Percentiles rank a stretch among this genome's conserved stretches.
Conservation (phyloP, 1,284 basidiomycete species). For the Stygiomarasmius scandens region DNA sequence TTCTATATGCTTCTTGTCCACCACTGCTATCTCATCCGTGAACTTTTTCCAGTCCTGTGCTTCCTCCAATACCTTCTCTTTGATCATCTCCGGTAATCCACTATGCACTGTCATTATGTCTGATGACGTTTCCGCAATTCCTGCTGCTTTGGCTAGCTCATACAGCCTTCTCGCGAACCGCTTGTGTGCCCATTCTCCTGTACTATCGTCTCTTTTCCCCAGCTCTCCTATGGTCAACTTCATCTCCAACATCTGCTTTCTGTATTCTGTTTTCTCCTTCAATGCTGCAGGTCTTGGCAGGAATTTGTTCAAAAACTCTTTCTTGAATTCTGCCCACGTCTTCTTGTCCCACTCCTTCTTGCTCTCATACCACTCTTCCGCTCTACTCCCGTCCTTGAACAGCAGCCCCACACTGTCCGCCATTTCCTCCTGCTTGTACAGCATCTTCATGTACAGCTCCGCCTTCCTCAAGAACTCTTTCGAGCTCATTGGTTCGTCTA, state of each 20-base stretch:
- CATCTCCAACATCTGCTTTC: neutral
- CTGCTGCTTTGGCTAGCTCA: neutral
- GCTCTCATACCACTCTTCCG: neutral
- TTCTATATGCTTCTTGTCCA: neutral
- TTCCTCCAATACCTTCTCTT: neutral
- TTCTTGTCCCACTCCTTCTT: neutral
- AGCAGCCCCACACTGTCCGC: neutral
- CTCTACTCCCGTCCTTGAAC: conserved; percentile 1
- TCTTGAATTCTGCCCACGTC: conserved; percentile 1
- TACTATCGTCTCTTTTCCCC: neutral
- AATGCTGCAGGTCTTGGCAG: neutral
- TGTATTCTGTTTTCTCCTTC: neutral
- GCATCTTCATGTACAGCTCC: neutral
- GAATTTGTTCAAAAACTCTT: neutral
- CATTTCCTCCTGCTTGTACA: neutral
- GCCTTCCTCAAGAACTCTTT: conserved; percentile 1
- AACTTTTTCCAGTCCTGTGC: neutral
- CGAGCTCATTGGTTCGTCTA: neutral
- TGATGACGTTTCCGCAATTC: neutral
- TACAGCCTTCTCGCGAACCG: neutral
- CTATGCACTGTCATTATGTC: neutral
- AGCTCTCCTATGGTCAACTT: neutral
- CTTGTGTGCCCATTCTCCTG: neutral
- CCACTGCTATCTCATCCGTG: neutral
- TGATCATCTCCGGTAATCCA: neutral